phyloP scores from a whole-genome alignment of 2,329 filamentous ascomycete genomes.

The Cladosporium sp. region DNA sequence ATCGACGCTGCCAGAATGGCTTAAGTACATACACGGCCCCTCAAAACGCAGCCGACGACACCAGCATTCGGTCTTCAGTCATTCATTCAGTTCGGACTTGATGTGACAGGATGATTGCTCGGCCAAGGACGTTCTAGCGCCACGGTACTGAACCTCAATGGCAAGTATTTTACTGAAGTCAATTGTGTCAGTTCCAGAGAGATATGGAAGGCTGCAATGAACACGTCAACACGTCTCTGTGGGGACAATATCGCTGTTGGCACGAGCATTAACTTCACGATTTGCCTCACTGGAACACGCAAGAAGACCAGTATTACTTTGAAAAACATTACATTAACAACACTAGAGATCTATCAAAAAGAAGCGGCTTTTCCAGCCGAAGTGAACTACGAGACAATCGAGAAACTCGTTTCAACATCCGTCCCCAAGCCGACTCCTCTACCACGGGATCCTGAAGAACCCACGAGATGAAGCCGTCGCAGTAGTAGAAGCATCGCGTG shows the following conservation, averaged over 20 bases:
- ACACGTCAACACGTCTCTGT: too few species aligned
- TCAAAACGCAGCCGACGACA: too few species aligned
- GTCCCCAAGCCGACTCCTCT: background rate
- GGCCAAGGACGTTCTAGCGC: too few species aligned
- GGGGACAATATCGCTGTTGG: too few species aligned
- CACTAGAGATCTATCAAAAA: background rate
- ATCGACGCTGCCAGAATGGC: too few species aligned
- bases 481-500: background rate
- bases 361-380: background rate
- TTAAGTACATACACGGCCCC: background rate
- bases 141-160: too few species aligned
- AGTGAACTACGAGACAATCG: background rate
- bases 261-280: background rate
- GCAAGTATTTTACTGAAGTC: too few species aligned
- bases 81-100: too few species aligned
- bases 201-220: too few species aligned
- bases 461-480: background rate
- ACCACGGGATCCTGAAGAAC: conserved; percentile 13
- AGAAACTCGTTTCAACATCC: background rate
- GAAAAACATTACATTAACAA: background rate
- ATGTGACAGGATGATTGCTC: too few species aligned
- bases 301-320: background rate
- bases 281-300: background rate
- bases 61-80: too few species aligned
- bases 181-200: too few species aligned